Base-by-base conservation (phyloP, 768 basidiomycete genomes). In the Coprinopsis marcescibilis region DNA sequence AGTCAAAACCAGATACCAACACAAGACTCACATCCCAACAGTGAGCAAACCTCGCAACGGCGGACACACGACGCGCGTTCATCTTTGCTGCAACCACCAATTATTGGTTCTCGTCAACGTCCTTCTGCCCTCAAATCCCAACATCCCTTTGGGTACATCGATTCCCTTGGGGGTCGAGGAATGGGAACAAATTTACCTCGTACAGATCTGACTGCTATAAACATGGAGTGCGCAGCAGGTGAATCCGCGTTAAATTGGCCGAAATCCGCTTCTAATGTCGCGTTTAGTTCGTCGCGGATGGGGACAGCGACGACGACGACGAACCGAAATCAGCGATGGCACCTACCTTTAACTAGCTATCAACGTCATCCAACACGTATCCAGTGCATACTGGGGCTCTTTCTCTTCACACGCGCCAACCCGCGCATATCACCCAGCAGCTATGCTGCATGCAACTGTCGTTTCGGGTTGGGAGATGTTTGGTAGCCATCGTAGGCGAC, bases 401-500 rank as follows among this genome's bases (percentile, higher is more conserved):
- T 57, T 73, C 81, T 0, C 67, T 90, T 12, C 84, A 87, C 57
- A 86, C 89, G 2, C 78, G 76, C 41, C 76, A 81, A 32, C 84
- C 89, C 3, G 83, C 97, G 30, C 78, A 85, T 52, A 95, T 91
- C 0, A 85, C 93, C 1, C 91, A 98, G 57, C 92, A 97, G 55
- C 95, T 99, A 65, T 91, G 94, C 60, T 95, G 97, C 66, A 96
- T 92, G 85, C 44, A 93, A 96, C 53, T 76, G 86, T 13, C n/a
- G n/a, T n/a, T n/a, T n/a, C n/a, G n/a, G n/a, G n/a, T n/a, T n/a
- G n/a, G n/a, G n/a, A n/a, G n/a, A n/a, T n/a, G n/a, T n/a, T n/a
- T n/a, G n/a, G n/a, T n/a, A n/a, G n/a, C n/a, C n/a, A n/a, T n/a
- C n/a, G n/a, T n/a, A n/a, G n/a, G n/a, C n/a, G n/a, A n/a, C n/a